Conservation (phyloP, 2,329 filamentous ascomycete species). For the Purpureocillium takamizusanense region DNA sequence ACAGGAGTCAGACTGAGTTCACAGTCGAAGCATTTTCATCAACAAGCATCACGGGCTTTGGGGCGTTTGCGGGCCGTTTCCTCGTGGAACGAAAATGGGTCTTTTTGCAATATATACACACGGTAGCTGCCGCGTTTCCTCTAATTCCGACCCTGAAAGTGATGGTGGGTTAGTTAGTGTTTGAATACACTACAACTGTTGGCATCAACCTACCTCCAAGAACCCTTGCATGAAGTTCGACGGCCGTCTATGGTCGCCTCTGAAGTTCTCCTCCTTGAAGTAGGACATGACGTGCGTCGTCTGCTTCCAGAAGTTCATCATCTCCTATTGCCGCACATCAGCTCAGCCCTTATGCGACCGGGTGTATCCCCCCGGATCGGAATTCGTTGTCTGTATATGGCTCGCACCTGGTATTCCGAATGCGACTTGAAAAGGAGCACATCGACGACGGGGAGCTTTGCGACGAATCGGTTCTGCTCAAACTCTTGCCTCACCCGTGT, state of each 20-base stretch:
- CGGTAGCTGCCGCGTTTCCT: slow-evolving; percentile 17
- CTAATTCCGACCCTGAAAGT: slow-evolving; percentile 46
- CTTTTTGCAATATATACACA: slow-evolving; percentile 23
- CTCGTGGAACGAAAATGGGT: slow-evolving; percentile 14
- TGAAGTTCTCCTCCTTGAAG: slow-evolving; percentile 74
- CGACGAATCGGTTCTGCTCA: slow-evolving; percentile 88
- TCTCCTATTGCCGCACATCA: slow-evolving; percentile 56
- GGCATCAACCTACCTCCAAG: slow-evolving; percentile 62
- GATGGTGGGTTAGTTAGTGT: slow-evolving; percentile 12
- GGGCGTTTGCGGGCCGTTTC: slow-evolving; percentile 22
- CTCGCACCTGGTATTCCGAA: slow-evolving; percentile 79
- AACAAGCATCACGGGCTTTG: slow-evolving; percentile 14
- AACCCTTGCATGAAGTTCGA: slow-evolving; percentile 90
- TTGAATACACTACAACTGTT: too few relatives aligned
- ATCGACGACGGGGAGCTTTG: slow-evolving; percentile 80
- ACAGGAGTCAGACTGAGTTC: slow-evolving; percentile 4
- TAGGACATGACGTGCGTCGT: slow-evolving; percentile 92
- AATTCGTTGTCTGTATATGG: neutral
- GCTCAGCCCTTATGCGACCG: too few relatives aligned
- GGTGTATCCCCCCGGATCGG: too few relatives aligned
- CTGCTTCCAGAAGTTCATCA: slow-evolving; percentile 99
- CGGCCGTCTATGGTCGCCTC: slow-evolving; percentile 71
- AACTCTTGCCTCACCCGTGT: slow-evolving; percentile 96
- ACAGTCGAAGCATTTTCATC: slow-evolving; percentile 7
- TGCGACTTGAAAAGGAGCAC: slow-evolving; percentile 86